Percentiles rank a stretch among this genome's conserved stretches.
These are phyloP conservation scores for Penicillium occitanis DNA, from an alignment of 2,329 filamentous ascomycete genomes.

Conservation along the genomic window DNA sequence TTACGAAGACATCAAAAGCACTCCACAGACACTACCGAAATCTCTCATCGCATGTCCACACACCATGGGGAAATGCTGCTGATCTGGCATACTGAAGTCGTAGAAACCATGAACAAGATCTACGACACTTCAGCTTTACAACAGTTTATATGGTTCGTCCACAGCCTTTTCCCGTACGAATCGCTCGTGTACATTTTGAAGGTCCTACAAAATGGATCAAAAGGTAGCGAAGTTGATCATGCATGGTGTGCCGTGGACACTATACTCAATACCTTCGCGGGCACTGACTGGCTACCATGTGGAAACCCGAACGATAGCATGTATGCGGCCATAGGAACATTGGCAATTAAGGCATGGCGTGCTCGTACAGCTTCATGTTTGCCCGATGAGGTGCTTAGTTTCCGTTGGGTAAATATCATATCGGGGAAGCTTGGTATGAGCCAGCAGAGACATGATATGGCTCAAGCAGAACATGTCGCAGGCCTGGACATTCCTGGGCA, in stretches of 20 bases:
- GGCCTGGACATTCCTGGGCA: neutral
- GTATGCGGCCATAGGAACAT: neutral
- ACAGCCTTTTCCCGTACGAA: neutral
- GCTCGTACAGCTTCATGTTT: neutral
- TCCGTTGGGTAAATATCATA: neutral
- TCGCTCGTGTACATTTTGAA: neutral
- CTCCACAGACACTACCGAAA: neutral
- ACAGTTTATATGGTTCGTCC: neutral
- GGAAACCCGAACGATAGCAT: neutral
- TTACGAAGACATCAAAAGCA: neutral
- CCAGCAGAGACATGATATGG: neutral
- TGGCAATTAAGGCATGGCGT: neutral
- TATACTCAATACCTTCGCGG: neutral
- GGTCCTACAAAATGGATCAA: neutral
- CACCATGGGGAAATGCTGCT: neutral
- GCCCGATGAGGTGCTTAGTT: neutral
- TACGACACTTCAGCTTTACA: neutral
- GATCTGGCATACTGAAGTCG: neutral
- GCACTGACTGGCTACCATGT: neutral
- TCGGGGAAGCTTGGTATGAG: neutral
- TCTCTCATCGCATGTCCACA: neutral
- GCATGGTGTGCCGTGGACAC: neutral
- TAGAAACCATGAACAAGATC: neutral
- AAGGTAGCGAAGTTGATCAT: neutral
- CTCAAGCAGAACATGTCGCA: neutral